Percentiles rank a stretch among this genome's conserved stretches.
Evolutionary conservation across 2,329 filamentous ascomycete species (phyloP).

Genomic region (Xylaria digitata): DNA sequence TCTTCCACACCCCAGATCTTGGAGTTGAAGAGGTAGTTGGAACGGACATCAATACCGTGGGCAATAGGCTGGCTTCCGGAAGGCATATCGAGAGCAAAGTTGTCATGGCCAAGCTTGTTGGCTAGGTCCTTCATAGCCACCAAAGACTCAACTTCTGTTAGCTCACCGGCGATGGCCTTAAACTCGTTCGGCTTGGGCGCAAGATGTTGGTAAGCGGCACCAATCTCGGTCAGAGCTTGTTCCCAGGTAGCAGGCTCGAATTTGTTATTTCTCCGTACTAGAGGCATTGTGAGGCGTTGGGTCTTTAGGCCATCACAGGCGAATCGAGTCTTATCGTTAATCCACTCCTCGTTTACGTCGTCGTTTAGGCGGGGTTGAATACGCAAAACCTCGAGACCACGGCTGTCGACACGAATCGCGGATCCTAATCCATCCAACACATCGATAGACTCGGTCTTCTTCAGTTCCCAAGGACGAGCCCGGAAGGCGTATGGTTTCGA

Average conservation of each 20-base stretch:
- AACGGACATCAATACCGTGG: conserved; percentile 91
- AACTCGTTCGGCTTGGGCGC: conserved; percentile 92
- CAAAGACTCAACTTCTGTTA: conserved; percentile 91
- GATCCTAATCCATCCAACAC: conserved; percentile 93
- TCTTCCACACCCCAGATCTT: conserved; percentile 94
- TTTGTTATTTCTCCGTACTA: conserved; percentile 88
- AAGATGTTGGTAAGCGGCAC: conserved; percentile 80
- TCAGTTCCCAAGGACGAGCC: conserved; percentile 95
- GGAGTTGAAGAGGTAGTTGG: conserved; percentile 97
- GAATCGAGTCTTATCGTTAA: conserved; percentile 97
- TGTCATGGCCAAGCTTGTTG: conserved; percentile 96
- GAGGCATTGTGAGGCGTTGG: conserved; percentile 90
- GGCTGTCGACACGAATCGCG: conserved; percentile 92
- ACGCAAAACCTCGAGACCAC: conserved; percentile 96
- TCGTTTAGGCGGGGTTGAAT: conserved; percentile 93
- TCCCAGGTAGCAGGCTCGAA: conserved; percentile 96
- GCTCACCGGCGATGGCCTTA: conserved; percentile 91
- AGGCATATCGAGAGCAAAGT: conserved; percentile 91
- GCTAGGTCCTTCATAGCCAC: conserved; percentile 97
- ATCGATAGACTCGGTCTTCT: conserved; percentile 95
- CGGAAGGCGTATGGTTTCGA: conserved; percentile 99
- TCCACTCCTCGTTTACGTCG: conserved; percentile 99
- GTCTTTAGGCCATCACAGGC: conserved; percentile 97
- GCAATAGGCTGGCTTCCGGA: conserved; percentile 84
- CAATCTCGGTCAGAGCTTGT: conserved; percentile 90